phyloP scores from a whole-genome alignment of 179 eudicot genomes.

The Vitellaria paradoxa region DNA sequence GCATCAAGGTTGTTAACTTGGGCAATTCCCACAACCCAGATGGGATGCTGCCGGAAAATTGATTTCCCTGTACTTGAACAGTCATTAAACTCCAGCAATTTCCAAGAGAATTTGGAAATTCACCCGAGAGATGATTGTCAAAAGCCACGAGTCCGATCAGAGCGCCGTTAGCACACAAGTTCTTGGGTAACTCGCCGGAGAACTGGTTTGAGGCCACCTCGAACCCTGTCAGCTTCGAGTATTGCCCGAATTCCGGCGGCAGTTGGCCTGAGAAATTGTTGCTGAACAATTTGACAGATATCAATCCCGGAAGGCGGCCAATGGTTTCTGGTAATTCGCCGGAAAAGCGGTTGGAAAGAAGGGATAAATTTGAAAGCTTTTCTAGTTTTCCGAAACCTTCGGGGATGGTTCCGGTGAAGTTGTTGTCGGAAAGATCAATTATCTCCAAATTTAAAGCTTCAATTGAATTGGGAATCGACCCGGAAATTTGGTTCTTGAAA shows the following conservation, averaged over 20 bases:
- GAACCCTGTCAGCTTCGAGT: constrained; percentile 27
- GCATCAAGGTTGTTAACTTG: neutral
- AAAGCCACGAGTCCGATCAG: constrained; percentile 27
- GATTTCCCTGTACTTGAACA: constrained; percentile 27
- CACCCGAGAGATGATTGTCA: constrained; percentile 32
- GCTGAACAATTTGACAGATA: neutral
- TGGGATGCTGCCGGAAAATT: constrained; percentile 22
- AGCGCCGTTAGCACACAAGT: constrained; percentile 26
- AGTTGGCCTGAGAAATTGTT: neutral
- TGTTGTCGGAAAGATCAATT: neutral
- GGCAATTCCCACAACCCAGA: neutral
- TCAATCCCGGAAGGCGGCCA: neutral
- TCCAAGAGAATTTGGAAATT: constrained; percentile 33
- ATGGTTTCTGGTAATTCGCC: neutral
- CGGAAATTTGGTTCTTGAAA: neutral
- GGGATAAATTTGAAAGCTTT: neutral
- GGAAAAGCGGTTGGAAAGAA: neutral
- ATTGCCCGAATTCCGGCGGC: constrained; percentile 37
- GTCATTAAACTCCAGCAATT: constrained; percentile 21
- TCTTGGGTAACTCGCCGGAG: constrained; percentile 33
- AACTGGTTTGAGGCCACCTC: constrained; percentile 29
- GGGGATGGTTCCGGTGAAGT: neutral
- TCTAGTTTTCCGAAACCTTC: neutral
- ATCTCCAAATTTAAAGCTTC: neutral
- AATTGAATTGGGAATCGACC: neutral